phyloP scores from a whole-genome alignment of 2,329 filamentous ascomycete genomes.

The Aspergillus fumigatus region DNA sequence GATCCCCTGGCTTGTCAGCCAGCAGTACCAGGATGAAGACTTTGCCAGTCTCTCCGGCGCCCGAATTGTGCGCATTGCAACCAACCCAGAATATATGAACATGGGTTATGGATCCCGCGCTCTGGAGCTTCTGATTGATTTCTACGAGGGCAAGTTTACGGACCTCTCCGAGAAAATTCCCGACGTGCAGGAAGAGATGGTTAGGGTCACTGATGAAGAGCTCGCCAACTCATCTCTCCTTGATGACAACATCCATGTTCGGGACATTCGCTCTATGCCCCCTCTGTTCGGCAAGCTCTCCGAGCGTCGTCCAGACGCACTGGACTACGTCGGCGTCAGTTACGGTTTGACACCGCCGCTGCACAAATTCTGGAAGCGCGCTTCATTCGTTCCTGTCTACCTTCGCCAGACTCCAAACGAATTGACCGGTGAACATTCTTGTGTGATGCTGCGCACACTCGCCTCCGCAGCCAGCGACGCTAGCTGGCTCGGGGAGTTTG shows the following conservation, averaged over 20 bases:
- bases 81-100: constrained; percentile 83
- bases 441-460: constrained; percentile 89
- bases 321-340: constrained; percentile 94
- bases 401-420: constrained; percentile 94
- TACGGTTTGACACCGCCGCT: constrained; percentile 84
- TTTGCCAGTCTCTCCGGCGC: constrained; percentile 92
- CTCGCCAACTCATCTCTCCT: constrained; percentile 70
- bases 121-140: constrained; percentile 79
- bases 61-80: constrained; percentile 88
- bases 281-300: constrained; percentile 85
- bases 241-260: constrained; percentile 81
- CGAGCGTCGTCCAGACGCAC: constrained; percentile 70
- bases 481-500: constrained; percentile 85
- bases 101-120: constrained; percentile 95
- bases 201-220: constrained; percentile 76
- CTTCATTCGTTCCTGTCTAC: constrained; percentile 82
- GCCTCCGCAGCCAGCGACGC: constrained; percentile 57
- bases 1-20: constrained; percentile 95
- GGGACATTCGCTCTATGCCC: constrained; percentile 87
- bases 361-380: constrained; percentile 96
- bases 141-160: constrained; percentile 90
- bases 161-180: constrained; percentile 70
- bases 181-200: constrained; percentile 55
- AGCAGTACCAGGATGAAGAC: constrained; percentile 97
- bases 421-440: constrained; percentile 93